phyloP scores from a whole-genome alignment of 768 basidiomycete genomes.

The Favolaschia claudopus region DNA sequence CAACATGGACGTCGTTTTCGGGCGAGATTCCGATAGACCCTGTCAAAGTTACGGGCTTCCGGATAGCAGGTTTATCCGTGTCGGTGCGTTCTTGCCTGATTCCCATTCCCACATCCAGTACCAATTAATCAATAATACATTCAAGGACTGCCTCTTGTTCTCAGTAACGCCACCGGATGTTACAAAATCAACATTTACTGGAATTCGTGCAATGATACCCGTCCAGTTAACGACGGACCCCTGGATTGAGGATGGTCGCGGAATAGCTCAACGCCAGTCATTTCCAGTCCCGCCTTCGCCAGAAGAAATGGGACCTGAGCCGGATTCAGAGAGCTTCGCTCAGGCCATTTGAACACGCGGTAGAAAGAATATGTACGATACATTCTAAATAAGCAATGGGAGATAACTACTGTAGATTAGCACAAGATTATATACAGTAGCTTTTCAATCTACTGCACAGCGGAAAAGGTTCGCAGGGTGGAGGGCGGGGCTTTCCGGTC shows the following conservation, averaged over 20 bases:
- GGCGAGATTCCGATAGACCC: slow-evolving; percentile 66
- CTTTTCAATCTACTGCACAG: no score
- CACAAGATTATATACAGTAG: no score
- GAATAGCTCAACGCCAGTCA: slow-evolving; percentile 33
- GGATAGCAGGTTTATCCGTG: slow-evolving; percentile 67
- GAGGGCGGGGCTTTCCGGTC: slow-evolving; percentile 19
- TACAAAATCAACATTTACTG: slow-evolving; percentile 60
- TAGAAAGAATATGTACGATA: background rate
- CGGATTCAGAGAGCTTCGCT: background rate
- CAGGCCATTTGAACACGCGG: background rate
- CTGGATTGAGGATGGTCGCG: slow-evolving; percentile 53
- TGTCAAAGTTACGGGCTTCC: slow-evolving; percentile 68
- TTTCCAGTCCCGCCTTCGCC: slow-evolving; percentile 7
- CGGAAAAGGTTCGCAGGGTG: background rate
- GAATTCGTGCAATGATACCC: slow-evolving; percentile 69
- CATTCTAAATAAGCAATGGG: background rate
- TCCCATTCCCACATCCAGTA: background rate
- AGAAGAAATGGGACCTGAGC: background rate
- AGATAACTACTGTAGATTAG: no score
- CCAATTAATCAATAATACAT: slow-evolving; percentile 4
- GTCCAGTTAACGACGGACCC: slow-evolving; percentile 70
- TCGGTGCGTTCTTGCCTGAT: slow-evolving; percentile 50
- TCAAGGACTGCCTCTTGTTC: slow-evolving; percentile 71
- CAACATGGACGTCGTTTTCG: slow-evolving; percentile 66
- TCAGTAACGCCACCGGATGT: slow-evolving; percentile 66